A percentile compares a stretch with the other conserved stretches of the same genome.
Conservation (phyloP, 1,284 basidiomycete species). For the Afroboletus lepidellus region DNA sequence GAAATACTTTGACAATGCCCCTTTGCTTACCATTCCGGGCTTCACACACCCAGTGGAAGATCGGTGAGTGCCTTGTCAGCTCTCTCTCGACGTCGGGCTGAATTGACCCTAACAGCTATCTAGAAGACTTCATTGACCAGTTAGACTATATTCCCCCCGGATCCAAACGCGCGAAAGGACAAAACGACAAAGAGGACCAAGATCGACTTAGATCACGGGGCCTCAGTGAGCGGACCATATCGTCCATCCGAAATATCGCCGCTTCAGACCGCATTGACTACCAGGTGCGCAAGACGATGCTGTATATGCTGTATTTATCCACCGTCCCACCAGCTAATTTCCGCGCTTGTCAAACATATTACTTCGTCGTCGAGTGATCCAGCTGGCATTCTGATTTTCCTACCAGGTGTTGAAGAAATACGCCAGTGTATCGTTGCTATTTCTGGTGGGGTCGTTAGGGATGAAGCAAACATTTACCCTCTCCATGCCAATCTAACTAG, state of each 20-base stretch:
- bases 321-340: conserved; percentile 54
- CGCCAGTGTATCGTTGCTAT: conserved; percentile 77
- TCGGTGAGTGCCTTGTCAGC: conserved; percentile 44
- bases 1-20: conserved; percentile 79
- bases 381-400: conserved; percentile 82
- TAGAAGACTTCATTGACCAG: conserved; percentile 73
- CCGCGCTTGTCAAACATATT: conserved; percentile 65
- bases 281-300: conserved; percentile 41
- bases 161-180: conserved; percentile 30
- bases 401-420: conserved; percentile 88
- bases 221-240: conserved; percentile 52
- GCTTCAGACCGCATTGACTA: conserved; percentile 74
- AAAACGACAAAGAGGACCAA: conserved; percentile 54
- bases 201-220: conserved; percentile 50
- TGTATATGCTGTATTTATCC: neutral
- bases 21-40: conserved; percentile 83
- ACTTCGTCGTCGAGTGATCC: conserved; percentile 46
- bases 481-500: conserved; percentile 89
- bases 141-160: conserved; percentile 48
- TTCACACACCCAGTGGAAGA: conserved; percentile 80
- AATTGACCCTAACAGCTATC: conserved; percentile 51
- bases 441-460: conserved; percentile 35
- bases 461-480: conserved; percentile 66
- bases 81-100: neutral
- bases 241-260: conserved; percentile 61